Base-by-base conservation (phyloP, 805 yeast species). In the Candida boleticola region DNA sequence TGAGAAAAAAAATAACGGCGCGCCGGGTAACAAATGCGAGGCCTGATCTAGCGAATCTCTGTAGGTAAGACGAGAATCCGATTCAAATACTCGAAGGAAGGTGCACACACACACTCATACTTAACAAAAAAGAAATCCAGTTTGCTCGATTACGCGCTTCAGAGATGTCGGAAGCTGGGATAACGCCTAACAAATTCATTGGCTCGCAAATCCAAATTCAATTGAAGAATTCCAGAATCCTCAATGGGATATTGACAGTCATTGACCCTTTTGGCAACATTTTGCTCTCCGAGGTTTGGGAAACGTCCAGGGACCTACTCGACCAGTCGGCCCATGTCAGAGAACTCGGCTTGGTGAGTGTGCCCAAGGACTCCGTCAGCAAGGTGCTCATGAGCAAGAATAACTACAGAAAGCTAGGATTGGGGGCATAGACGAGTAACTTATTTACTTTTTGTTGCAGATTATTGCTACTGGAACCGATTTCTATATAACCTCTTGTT, bases 301-400 rank as follows among this genome's bases (percentile, higher is more conserved):
- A 70, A 43, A 59, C 57, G 11, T 57, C 68, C 1, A 40, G 29
- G 3, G 71, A 65, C 42, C 53, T 45, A 34, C 39, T 66, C 16
- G 47, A 58, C 36, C 39, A 48, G 2, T 36, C 46, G 3, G 47
- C 42, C 11, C 68, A 62, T 41, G 39, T 45, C 21, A 61, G 83
- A 47, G 67, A 66, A 35, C 50, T 77, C 31, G 83, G 83, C 0
- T 54, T 78, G 7, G 80, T 79, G n/a, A 76, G 82, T 48, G 68
- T 79, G 2, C 82, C 80, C 0, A 59, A 64, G 39, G 47, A 50
- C 1, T 60, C 77, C 3, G 69, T 77, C 2, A 38, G 43, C 2
- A 53, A 56, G 17, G 54, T 65, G 1, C 54, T 36, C 31, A 51
- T 66, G 30, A 61, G 56, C 31, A 50, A 49, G 18, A 48, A 44